Base-by-base conservation (phyloP, 352 stramenopile species). In the Pythium biforme region DNA sequence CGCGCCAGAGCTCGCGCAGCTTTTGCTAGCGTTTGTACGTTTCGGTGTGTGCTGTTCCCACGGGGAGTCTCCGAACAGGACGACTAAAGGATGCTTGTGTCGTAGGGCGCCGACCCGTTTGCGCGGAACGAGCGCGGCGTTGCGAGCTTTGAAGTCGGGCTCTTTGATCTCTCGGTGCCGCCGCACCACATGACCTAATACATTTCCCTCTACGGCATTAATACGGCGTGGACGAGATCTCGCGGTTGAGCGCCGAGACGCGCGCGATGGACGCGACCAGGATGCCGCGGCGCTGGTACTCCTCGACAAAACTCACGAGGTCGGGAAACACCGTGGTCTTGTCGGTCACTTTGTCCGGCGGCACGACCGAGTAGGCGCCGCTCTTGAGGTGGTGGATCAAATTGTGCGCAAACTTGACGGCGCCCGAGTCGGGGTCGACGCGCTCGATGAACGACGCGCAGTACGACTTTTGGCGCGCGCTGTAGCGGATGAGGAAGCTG, bases 401-500 rank as follows among this genome's bases (percentile, higher is more conserved):
- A 49, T 92, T 89, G 68, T 92, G 79, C 9, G 67, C 68, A 64
- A 92, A 89, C 37, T 74, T 76, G 2, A 77, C 68, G 12, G 57
- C 22, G 25, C 72, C 75, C 1, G 77, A 72, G 12, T 62, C 31
- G 1, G 69, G 26, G 34, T 89, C 77, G 29, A 90, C 50, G 10
- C 64, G 66, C 23, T 77, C 71, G 23, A 92, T 83, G 57, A 92
- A 92, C 0, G 83, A 90, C 27, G 79, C 73, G 53, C 83, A 92
- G 61, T 92, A 92, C 19, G 70, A 79, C 47, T 77, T 62, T 64
- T 88, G 76, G 2, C 72, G 74, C 10, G 81, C 69, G 31, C 70
- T 88, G 73, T 89, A 92, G n/a, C 83, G 79, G 47, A 92, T 92
- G 12, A 92, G 69, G 58, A 92, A 92, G 52, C 73, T 83, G 15